A percentile compares a stretch with the other conserved stretches of the same genome.
These are phyloP conservation scores for Cordyceps farinosa DNA, from an alignment of 2,329 filamentous ascomycete species.

Conservation along the genomic window DNA sequence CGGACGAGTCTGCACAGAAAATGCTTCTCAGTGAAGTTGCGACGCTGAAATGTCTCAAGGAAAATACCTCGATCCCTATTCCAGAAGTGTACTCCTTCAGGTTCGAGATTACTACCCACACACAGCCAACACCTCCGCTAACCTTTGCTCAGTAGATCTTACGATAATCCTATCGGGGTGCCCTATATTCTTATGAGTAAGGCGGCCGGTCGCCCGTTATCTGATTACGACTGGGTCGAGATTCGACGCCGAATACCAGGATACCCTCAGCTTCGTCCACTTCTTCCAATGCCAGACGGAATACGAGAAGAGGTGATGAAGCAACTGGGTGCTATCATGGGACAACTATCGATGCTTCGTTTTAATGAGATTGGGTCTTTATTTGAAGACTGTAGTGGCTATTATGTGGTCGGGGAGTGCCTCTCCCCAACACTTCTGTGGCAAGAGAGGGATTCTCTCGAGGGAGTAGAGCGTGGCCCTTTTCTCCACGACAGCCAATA, in stretches of 20 bases:
- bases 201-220: slow-evolving; percentile 21
- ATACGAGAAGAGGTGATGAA: slow-evolving; percentile 22
- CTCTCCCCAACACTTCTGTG: slow-evolving; percentile 24
- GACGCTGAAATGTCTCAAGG: slow-evolving; percentile 21
- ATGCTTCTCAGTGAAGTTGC: slow-evolving; percentile 23
- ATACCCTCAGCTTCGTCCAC: slow-evolving; percentile 14
- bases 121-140: slow-evolving; percentile 2
- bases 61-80: slow-evolving; percentile 20
- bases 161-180: slow-evolving; percentile 23
- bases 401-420: slow-evolving; percentile 24
- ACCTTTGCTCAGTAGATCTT: slow-evolving; percentile 17
- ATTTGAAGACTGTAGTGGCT: slow-evolving; percentile 19
- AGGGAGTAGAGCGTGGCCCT: slow-evolving; percentile 26
- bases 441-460: slow-evolving; percentile 25
- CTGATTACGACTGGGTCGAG: slow-evolving; percentile 22
- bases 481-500: slow-evolving; percentile 26
- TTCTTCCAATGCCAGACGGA: slow-evolving; percentile 21
- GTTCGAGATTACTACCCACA: slow-evolving; percentile 14
- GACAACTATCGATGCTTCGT: slow-evolving; percentile 18
- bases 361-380: slow-evolving; percentile 27
- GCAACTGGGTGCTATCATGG: slow-evolving; percentile 23
- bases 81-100: slow-evolving; percentile 25
- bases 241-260: neutral
- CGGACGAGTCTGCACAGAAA: slow-evolving; percentile 20
- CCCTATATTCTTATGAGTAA: slow-evolving; percentile 27